A percentile compares a stretch with the other conserved stretches of the same genome.
These are phyloP conservation scores for Eimeria necatrix DNA, from an alignment of 169 alveolate genomes.

Conservation along the genomic window DNA sequence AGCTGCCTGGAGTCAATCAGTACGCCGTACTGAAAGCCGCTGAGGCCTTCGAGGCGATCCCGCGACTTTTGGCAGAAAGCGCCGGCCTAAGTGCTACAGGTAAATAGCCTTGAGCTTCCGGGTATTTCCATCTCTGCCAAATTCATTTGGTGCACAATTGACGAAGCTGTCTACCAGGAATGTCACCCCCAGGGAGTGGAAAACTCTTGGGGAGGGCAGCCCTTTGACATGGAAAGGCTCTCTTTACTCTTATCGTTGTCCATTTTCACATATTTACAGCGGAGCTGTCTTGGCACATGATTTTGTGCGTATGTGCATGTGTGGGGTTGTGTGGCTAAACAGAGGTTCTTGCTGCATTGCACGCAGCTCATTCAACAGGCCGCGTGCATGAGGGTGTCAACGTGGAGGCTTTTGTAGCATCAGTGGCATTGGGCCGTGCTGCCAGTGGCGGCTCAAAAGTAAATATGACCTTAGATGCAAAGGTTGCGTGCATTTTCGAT, in stretches of 20 bases:
- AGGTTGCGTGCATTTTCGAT: constrained; percentile 89
- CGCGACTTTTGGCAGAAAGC: constrained; percentile 98
- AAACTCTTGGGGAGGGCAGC: no score
- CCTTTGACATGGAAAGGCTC: no score
- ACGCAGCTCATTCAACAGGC: constrained; percentile 89
- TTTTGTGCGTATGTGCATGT: background rate
- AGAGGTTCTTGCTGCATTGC: constrained; percentile 89
- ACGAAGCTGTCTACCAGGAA: background rate
- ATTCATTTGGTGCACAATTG: background rate
- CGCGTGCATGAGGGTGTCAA: constrained; percentile 87
- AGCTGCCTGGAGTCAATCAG: constrained; percentile 88
- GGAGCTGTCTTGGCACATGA: background rate
- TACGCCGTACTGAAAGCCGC: constrained; percentile 99
- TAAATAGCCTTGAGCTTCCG: constrained; percentile 84
- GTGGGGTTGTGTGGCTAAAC: background rate
- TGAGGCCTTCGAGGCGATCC: constrained; percentile 97
- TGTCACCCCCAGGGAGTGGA: no score
- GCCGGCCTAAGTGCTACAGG: constrained; percentile 93
- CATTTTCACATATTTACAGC: background rate
- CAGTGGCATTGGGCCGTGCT: background rate
- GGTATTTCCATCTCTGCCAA: background rate
- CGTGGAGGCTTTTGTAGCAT: constrained; percentile 78
- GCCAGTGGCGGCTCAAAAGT: background rate
- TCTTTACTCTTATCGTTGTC: no score
- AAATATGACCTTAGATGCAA: constrained; percentile 63